Evolutionary conservation across 164 flowering plant species (phyloP), one percentile per base, ranked within the genome.

Genomic region (Amborella trichopoda): DNA sequence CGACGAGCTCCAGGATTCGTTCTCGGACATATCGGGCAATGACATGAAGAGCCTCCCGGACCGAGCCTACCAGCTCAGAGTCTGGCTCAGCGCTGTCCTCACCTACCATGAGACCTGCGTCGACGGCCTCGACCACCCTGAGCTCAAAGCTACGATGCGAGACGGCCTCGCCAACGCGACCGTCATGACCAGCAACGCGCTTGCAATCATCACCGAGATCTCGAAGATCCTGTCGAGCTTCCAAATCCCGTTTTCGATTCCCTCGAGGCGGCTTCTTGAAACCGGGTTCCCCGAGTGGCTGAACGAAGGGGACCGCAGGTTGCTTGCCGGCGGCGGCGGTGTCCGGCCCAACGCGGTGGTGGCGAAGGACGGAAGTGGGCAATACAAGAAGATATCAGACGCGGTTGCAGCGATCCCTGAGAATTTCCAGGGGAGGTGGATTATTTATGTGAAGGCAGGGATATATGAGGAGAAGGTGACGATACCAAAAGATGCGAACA

Each of bases 391-490:
- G 5, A 74, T 77, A 11, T 18, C 23, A 3, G 77, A 36, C 4
- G 83, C 83, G 12, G 65, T 77, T 17, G 63, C 49, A 1, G 76
- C 80, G 2, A 72, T 72, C 52, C 80, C 76, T 0, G 66, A 68
- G 53, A 52, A 51, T 50, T 20, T 20, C 9, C 40, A 14, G 6
- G 74, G 80, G n/a, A 59, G 79, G 34, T 70, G 49, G 10, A 40
- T 68, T 4, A 70, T 80, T 19, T 69, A 75, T 24, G 74, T 77
- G 14, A 80, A 77, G 50, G 79, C 80, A 0, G 81, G 88, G 10
- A 14, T 73, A 36, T 80, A 80, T 37, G 23, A 68, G 5, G 88
- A 80, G 64, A 26, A 70, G 3, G 40, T 80, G 2, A 45, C 30
- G 0, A 61, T 80, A 16, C 50, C 58, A 0, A 66, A 71, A 53